Evolutionary conservation across 2,329 filamentous ascomycete species (phyloP), one percentile per base, ranked within the genome.

Genomic region (Colletotrichum trifolii): DNA sequence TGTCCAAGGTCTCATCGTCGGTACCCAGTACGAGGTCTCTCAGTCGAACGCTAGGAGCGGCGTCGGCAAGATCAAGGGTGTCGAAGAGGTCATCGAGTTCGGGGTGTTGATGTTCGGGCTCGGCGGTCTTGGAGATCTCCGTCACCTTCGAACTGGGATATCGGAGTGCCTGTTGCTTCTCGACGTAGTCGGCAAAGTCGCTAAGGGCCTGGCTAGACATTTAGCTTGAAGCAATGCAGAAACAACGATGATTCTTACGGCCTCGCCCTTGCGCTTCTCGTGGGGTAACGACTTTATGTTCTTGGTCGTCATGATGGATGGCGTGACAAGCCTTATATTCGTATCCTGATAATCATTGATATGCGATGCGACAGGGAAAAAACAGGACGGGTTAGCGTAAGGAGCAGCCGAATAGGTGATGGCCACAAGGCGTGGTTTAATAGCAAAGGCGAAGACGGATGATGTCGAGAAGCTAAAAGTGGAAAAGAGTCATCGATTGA

Each of bases 111-210:
- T 83, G 89, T 72, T 92, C 76, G 13, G 15, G 74, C 55, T 69
- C 55, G 25, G 76, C 72, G 9, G 75, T 69, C 11, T 75, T 73
- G 13, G 70, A 69, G 73, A 61, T 55, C 3, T 72, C 60, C 13
- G 71, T 54, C 39, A 73, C 70, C 58, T 75, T 77, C 40, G 80
- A 73, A 47, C 74, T 75, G 2, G 86, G 86, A 71, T 88, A 89
- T 61, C 91, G 89, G 54, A 90, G 79, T 12, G 89, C 89, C 78
- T 98, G 96, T 76, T 98, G 94, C 76, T 94, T 91, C 78, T 98
- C 94, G 69, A 97, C 96, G 73, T 97, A 98, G 73, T 99, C 96
- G 77, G 94, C 94, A 76, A 99, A 99, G 72, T 98, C 96, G 81
- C 92, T 96, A 60, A 99, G 85, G 11, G 95, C 94, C 85, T 86